Evolutionary conservation across 257 asterid genomes (phyloP), one percentile per base, ranked within the genome.

Genomic region (Gentiana macrophylla): DNA sequence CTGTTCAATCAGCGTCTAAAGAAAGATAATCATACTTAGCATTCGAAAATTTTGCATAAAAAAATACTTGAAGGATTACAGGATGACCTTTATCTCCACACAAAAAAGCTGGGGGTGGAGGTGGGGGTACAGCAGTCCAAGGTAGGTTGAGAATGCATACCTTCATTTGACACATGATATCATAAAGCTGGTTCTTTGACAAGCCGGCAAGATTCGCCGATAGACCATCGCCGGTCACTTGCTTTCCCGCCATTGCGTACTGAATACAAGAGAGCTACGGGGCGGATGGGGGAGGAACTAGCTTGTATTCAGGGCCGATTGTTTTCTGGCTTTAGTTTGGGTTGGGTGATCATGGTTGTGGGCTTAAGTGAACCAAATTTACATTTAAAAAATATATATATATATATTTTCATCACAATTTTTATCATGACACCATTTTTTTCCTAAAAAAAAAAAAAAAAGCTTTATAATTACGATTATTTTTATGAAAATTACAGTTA

Each of bases 101-200:
- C 12, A 38, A 4, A 15, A 48, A 36, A 51, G 15, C 24, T 24
- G 24, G 24, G 24, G 24, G 24, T 24, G 24, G 24, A 24, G 24
- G 24, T 24, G 24, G 24, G 24, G 24, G 24, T 24, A 24, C 24
- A 24, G 24, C 24, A 24, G 24, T 24, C 24, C 24, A 24, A 24
- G 24, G 24, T 0, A 6, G 43, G 36, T 36, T 6, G 44, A 2
- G 49, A 44, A 52, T 49, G 3, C 15, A 1, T 32, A 84, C 98
- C 97, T 92, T 88, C 97, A 88, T 88, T 83, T 86, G 99, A 66
- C 68, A 75, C 99, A 92, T 88, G 57, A 92, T 77, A 36, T 92
- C 99, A 66, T 85, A 81, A 8, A 92, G 89, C 81, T 92, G 91
- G 32, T 50, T 72, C 67, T 80, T 88, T 34, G 99, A 81, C 99